phyloP scores from a whole-genome alignment of 768 basidiomycete species.

The Fistulinella prunicolor region DNA sequence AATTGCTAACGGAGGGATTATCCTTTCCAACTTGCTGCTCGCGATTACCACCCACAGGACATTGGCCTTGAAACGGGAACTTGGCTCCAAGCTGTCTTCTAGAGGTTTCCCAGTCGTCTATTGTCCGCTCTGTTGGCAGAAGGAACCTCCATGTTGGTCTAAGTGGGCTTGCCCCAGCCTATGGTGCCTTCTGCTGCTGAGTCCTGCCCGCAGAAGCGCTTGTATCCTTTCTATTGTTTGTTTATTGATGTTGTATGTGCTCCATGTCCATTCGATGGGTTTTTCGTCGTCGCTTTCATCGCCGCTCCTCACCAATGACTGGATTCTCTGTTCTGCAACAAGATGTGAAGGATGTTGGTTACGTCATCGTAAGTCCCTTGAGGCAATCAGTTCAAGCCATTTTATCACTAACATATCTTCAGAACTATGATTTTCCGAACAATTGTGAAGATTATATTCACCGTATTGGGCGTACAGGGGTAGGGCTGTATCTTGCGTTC shows the following conservation, averaged over 20 bases:
- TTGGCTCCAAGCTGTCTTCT: slow-evolving; percentile 15
- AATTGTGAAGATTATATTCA: slow-evolving; percentile 99
- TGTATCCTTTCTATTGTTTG: slow-evolving; percentile 24
- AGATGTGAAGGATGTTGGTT: slow-evolving; percentile 99
- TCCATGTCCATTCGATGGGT: slow-evolving; percentile 26
- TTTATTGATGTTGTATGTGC: slow-evolving; percentile 35
- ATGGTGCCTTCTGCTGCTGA: slow-evolving; percentile 15
- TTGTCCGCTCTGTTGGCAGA: slow-evolving; percentile 20
- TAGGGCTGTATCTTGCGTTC: slow-evolving; percentile 35
- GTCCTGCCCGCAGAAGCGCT: slow-evolving; percentile 33
- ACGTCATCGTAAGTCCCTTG: slow-evolving; percentile 79
- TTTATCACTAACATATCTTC: slow-evolving; percentile 8
- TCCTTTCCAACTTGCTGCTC: slow-evolving; percentile 20
- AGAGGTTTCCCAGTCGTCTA: slow-evolving; percentile 21
- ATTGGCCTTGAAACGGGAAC: slow-evolving; percentile 21
- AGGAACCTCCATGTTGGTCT: slow-evolving; percentile 19
- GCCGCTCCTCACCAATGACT: slow-evolving; percentile 29
- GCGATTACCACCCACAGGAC: slow-evolving; percentile 27
- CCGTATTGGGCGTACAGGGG: slow-evolving; percentile 97
- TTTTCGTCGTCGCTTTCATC: slow-evolving; percentile 6
- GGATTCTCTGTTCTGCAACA: slow-evolving; percentile 30
- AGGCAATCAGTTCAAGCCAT: not conserved
- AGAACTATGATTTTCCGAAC: slow-evolving; percentile 99
- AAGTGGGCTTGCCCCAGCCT: slow-evolving; percentile 19
- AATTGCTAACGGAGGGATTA: slow-evolving; percentile 20